Conservation (phyloP, 192 early-diverging fungal genomes). For the Radiomyces spectabilis region DNA sequence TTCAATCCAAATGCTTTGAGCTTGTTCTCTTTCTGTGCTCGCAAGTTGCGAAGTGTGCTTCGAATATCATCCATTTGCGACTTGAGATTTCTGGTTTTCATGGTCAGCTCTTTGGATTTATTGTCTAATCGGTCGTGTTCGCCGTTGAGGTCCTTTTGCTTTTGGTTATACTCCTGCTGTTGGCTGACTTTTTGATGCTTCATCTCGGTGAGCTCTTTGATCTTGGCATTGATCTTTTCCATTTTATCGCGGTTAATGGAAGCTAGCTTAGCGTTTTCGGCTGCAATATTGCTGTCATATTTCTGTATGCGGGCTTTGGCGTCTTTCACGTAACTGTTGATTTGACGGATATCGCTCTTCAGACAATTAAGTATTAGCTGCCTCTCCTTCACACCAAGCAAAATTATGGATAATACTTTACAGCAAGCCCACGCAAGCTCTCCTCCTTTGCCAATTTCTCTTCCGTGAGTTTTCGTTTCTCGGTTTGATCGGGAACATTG, state of each 20-base stretch:
- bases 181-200: no score
- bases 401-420: neutral
- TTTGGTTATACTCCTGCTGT: no score
- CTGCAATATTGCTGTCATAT: constrained; percentile 39
- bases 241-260: constrained; percentile 20
- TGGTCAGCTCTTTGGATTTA: no score
- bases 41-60: constrained; percentile 37
- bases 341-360: constrained; percentile 15
- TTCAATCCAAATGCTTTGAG: constrained; percentile 67
- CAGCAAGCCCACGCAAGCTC: constrained; percentile 29
- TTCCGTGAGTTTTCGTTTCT: constrained; percentile 33
- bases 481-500: constrained; percentile 38
- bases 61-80: neutral
- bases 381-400: neutral
- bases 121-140: no score
- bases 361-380: neutral
- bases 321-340: constrained; percentile 21
- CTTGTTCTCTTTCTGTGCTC: constrained; percentile 53
- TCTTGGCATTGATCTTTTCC: constrained; percentile 32
- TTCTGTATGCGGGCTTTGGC: neutral
- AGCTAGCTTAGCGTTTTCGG: constrained; percentile 28
- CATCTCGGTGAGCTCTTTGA: constrained; percentile 24
- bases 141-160: no score
- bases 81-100: constrained; percentile 17
- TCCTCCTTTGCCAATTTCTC: constrained; percentile 38